Base-by-base conservation (phyloP, 805 yeast species). In the Wickerhamiella azyma region DNA sequence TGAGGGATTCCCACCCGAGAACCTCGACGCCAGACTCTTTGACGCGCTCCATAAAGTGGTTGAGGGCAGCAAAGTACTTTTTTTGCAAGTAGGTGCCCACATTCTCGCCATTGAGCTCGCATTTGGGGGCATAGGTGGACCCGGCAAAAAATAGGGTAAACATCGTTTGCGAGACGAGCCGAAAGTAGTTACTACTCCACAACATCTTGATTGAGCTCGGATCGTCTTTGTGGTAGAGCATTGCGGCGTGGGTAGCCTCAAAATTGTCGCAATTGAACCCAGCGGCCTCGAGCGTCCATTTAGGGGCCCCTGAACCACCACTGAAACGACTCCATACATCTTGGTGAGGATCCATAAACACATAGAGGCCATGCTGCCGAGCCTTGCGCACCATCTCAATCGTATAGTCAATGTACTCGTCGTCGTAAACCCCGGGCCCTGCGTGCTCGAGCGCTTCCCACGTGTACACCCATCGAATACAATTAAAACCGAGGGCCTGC, bases 241-340 rank as follows among this genome's bases (percentile, higher is more conserved):
- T 61, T 0, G 96, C 89, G 1, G 95, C 94, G 49, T 81, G 84
- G 4, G 92, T 83, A 2, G 53, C 68, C 1, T 71, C 62, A 55
- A 92, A 84, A 17, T 73, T 62, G n/a, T 49, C 50, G 16, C 94
- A 94, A 48, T 88, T 75, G 41, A 88, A 65, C 0, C 96, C 96
- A 1, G 88, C 94, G n/a, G 89, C 88, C 55, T 81, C 79, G 8
- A 85, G 63, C 0, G 96, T 86, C 96, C 96, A 86, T 58, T 82
- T 54, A 0, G 96, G 96, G 6, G 96, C 94, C 16, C 96, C 96
- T 47, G 85, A 77, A 1, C 96, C 96, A 5, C 96, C 96, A n/a
- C 77, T 67, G 59, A 70, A 81, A 47, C 96, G 71, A 2, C 92
- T 79, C 96, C 96, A 86, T 18, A 81, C 92, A 60, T 86, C 96